Evolutionary conservation across 1,139 yeast species (phyloP).

Genomic region (Dujonia santamariae): DNA sequence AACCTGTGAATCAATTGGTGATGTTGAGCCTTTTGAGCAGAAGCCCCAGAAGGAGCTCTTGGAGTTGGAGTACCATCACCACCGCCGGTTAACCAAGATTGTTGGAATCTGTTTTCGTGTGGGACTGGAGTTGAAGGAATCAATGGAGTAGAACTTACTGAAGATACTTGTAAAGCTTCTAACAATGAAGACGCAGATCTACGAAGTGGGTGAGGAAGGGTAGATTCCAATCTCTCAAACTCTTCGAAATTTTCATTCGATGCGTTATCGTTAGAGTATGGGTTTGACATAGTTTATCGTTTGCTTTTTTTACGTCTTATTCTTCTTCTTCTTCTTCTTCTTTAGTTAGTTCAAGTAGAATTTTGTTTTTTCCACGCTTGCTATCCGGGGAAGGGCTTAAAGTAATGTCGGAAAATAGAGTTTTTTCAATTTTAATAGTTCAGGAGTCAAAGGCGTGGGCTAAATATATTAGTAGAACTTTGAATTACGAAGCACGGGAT

Average conservation of each 20-base stretch:
- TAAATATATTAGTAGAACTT: too few relatives aligned
- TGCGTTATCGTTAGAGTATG: not conserved
- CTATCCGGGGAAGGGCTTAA: too few relatives aligned
- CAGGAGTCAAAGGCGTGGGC: too few relatives aligned
- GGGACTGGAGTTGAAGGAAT: constrained; percentile 6
- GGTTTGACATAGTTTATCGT: not conserved
- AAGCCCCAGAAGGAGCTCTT: constrained; percentile 14
- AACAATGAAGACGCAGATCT: constrained; percentile 41
- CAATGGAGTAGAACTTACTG: constrained; percentile 6
- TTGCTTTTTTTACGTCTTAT: too few relatives aligned
- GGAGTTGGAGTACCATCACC: constrained; percentile 21
- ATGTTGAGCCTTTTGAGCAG: constrained; percentile 13
- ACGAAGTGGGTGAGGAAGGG: constrained; percentile 42
- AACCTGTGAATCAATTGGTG: constrained; percentile 26
- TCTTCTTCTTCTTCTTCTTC: too few relatives aligned
- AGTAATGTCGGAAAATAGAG: too few relatives aligned
- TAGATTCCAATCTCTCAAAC: constrained; percentile 44
- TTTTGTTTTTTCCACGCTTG: too few relatives aligned
- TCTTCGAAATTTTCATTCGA: constrained; percentile 18
- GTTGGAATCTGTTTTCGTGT: constrained; percentile 15
- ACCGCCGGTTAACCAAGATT: constrained; percentile 9
- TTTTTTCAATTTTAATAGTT: too few relatives aligned
- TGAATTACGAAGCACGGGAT: too few relatives aligned
- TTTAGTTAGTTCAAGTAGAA: too few relatives aligned
- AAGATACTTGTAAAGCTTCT: constrained; percentile 25